Conservation (phyloP, 1,139 yeast species). For the Citeromyces hawaiiensis region DNA sequence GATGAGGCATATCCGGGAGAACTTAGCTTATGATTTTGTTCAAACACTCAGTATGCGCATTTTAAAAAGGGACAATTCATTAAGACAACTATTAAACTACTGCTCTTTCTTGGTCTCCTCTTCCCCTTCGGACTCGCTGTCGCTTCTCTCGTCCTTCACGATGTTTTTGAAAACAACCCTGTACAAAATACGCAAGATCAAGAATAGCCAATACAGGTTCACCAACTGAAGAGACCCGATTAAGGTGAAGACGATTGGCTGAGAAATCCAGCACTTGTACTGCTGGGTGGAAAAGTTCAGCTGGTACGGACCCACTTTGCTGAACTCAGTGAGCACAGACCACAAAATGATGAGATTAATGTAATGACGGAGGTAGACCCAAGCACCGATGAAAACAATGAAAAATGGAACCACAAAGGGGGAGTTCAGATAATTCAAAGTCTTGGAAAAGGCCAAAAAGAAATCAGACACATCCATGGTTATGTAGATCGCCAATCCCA, state of each 20-base stretch:
- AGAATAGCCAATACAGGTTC: constrained; percentile 75
- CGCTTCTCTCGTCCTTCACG: constrained; percentile 80
- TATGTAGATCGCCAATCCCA: constrained; percentile 81
- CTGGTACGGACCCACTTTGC: constrained; percentile 67
- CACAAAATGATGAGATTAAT: constrained; percentile 68
- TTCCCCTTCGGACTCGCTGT: constrained; percentile 51
- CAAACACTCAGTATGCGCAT: too few species aligned
- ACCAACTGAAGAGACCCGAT: constrained; percentile 74
- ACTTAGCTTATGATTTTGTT: too few species aligned
- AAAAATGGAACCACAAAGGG: constrained; percentile 52
- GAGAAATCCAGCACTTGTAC: constrained; percentile 93
- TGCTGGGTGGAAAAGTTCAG: constrained; percentile 88
- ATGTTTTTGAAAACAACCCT: constrained; percentile 43
- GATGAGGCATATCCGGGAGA: too few species aligned
- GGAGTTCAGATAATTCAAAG: constrained; percentile 72
- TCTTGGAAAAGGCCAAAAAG: constrained; percentile 73
- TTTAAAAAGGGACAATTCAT: too few species aligned
- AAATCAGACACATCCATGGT: constrained; percentile 96
- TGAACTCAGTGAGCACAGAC: constrained; percentile 82
- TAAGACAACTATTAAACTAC: constrained; percentile 3
- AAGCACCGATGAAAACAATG: constrained; percentile 47
- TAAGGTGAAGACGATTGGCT: constrained; percentile 71
- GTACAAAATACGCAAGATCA: constrained; percentile 66
- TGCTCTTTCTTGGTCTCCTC: constrained; percentile 18
- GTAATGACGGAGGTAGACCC: constrained; percentile 88